Conservation (phyloP, 2,329 filamentous ascomycete species). For the Epichloe hybrida region DNA sequence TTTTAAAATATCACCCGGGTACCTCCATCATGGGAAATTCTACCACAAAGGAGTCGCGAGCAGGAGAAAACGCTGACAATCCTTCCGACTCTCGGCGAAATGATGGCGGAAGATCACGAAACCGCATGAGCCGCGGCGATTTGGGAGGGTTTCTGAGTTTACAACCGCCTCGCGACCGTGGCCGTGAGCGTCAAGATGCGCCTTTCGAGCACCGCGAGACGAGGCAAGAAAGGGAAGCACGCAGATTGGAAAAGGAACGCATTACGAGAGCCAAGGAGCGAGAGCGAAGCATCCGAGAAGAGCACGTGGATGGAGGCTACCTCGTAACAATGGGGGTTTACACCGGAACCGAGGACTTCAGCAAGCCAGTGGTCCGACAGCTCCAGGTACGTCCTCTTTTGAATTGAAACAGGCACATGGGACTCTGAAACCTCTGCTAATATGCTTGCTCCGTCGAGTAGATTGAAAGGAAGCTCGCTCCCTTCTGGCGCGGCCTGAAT, state of each 20-base stretch:
- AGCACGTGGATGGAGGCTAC: conserved; percentile 88
- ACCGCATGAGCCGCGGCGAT: conserved; percentile 29
- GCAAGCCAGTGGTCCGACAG: conserved; percentile 74
- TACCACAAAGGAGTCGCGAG: conserved; percentile 26
- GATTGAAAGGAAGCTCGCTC: conserved; percentile 86
- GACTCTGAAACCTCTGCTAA: conserved; percentile 5
- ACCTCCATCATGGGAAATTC: conserved; percentile 23
- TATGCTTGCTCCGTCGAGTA: conserved; percentile 22
- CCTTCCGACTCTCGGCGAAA: conserved; percentile 4
- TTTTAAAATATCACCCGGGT: background rate
- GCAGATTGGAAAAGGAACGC: conserved; percentile 72
- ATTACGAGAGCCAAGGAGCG: conserved; percentile 65
- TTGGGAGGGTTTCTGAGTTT: conserved; percentile 32
- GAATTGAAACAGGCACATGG: conserved; percentile 2
- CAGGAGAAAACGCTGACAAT: conserved; percentile 12
- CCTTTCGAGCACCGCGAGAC: conserved; percentile 65
- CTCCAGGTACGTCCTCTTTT: conserved; percentile 53
- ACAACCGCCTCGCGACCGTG: conserved; percentile 24
- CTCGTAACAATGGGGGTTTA: conserved; percentile 91
- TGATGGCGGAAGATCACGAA: conserved; percentile 12
- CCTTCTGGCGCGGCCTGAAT: conserved; percentile 89
- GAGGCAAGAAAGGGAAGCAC: conserved; percentile 78
- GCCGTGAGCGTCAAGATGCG: conserved; percentile 21
- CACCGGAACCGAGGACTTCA: conserved; percentile 85
- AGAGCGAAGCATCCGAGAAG: conserved; percentile 79